Evolutionary conservation across 1,139 yeast species (phyloP), one percentile per base, ranked within the genome.

Genomic region (Lodderomyces pseudojiufengensis): DNA sequence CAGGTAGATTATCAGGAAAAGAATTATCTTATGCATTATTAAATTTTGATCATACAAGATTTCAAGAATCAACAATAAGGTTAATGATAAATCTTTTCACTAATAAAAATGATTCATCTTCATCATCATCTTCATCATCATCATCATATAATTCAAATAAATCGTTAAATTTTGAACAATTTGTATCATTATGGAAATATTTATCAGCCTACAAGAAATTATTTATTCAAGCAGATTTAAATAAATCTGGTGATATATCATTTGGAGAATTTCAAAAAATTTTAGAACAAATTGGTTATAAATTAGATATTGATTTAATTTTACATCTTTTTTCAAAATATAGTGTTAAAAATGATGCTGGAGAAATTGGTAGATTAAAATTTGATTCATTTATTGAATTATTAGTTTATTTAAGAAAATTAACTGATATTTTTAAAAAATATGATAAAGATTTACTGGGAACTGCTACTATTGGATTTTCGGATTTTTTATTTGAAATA

Each of bases 301-400:
- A 78, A 38, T 61, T 83, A 37, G 76, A 81, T 38, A 72, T 77
- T 24, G 80, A 77, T 48, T 71, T 80, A 46, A 81, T 80, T 12
- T 65, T 77, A 38, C 79, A 75, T 52, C 61, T 82, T 38, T 83
- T 81, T 51, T 77, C 69, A 44, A 74, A 72, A 41, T 82, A 80
- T 51, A 72, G 82, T 26, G 51, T 57, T 40, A 64, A 63, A 57
- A 70, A 49, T 47, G 52, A 50, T 30, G 54, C 57, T 13, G 43
- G 55, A 5, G 47, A 61, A 0, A 63, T 74, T 45, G 80, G 80
- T 15, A 80, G 76, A 45, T 66, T 86, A 55, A 80, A 84, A 44
- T 87, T 86, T 56, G 95, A 87, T 57, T 73, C 80, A 55, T 86
- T 86, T 58, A 88, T 86, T 30, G 95, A 86, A 53, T 71, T 85